Base-by-base conservation (phyloP, 768 basidiomycete genomes). In the Lentinula lateritia region DNA sequence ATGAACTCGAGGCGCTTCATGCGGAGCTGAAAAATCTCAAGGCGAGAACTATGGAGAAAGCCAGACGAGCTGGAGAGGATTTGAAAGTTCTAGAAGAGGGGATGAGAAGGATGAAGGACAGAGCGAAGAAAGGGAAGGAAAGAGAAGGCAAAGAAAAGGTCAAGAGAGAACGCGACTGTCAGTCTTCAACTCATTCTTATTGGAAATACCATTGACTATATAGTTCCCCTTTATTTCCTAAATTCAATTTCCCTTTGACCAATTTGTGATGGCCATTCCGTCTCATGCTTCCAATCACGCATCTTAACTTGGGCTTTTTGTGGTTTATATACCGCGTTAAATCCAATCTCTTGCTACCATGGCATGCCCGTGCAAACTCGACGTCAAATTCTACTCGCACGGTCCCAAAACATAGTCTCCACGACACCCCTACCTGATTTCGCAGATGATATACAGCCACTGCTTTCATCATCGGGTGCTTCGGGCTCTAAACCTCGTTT, bases 31-130 rank as follows among this genome's bases (percentile, higher is more conserved):
- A 71, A 62, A 63, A 75, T 52, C 73, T 88, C 57, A 82, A 78
- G 67, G 76, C 81, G 66, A 77, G 75, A 68, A 80, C 84, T 6
- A 66, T 85, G 52, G 86, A 87, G 63, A 81, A 89, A 66, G 83
- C 80, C 43, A 85, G 81, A 78, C 92, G 90, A 76, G 92, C 90
- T 0, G 82, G 81, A 36, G 85, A 88, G 68, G 91, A 93, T 78
- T 75, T 90, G 66, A 83, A 80, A 70, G 80, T 83, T 58, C 85
- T 93, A 66, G 85, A 89, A 64, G 90, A 89, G 73, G 88, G 87
- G 53, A 86, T 90, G 83, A 83, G 84, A 58, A 81, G 83, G 62
- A 81, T 91, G 75, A 89, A 84, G 75, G 90, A 91, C 75, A 86
- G 83, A 72, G 88, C 85, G 72, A 83, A 83, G 58, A 82, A 78